Conservation (phyloP, 2,329 filamentous ascomycete genomes). For the Fusarium sp. region DNA sequence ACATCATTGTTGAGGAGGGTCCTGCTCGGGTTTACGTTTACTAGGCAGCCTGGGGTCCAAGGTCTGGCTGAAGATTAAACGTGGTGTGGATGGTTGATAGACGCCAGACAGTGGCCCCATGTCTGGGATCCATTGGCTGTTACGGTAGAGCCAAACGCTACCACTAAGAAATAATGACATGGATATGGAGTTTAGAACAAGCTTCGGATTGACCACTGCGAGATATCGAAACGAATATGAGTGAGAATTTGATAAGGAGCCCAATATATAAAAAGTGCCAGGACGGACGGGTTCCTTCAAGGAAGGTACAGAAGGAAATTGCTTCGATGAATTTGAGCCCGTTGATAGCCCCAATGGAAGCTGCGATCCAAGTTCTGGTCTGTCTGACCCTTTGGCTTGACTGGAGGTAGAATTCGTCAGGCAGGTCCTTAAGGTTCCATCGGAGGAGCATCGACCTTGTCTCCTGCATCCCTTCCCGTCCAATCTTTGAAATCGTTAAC, state of each 20-base stretch:
- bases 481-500: slow-evolving; percentile 2
- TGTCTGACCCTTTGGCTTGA: not conserved
- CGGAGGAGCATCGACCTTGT: slow-evolving; percentile 11
- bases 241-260: not conserved
- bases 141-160: slow-evolving; percentile 19
- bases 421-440: slow-evolving; percentile 6
- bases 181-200: slow-evolving; percentile 14
- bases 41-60: slow-evolving; percentile 8
- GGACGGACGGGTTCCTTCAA: too few species aligned
- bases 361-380: not conserved
- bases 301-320: not conserved
- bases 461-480: slow-evolving; percentile 10
- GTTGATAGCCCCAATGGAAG: not conserved
- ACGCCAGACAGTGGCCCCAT: slow-evolving; percentile 37
- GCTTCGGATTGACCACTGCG: not conserved
- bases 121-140: slow-evolving; percentile 30
- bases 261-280: not conserved
- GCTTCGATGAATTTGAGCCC: not conserved
- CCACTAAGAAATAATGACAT: slow-evolving; percentile 24
- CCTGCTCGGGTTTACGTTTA: not conserved
- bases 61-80: slow-evolving; percentile 9
- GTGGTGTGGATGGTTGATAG: slow-evolving; percentile 38
- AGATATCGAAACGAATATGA: not conserved
- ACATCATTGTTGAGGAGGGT: slow-evolving; percentile 21
- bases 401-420: not conserved